Evolutionary conservation across 257 asterid species (phyloP).

Genomic region (Scutellaria barbata): DNA sequence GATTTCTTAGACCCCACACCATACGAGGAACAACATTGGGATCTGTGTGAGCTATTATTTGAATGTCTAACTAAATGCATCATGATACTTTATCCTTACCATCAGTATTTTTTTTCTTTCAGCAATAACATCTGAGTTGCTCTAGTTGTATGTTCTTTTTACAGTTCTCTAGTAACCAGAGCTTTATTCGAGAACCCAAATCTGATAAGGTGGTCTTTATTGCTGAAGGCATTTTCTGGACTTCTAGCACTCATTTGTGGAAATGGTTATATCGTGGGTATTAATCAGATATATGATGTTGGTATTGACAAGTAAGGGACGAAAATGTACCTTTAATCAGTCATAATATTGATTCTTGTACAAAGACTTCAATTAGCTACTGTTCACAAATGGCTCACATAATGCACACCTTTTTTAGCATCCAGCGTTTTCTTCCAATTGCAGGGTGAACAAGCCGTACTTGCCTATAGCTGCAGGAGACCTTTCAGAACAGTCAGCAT

Average conservation of each 20-base stretch:
- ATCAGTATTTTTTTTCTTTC: neutral
- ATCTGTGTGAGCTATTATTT: conserved; percentile 66
- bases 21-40: conserved; percentile 96
- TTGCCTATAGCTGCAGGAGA: conserved; percentile 99
- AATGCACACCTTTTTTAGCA: conserved; percentile 14
- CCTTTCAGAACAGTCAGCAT: conserved; percentile 84
- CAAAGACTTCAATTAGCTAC: too few relatives aligned
- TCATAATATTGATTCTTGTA: neutral
- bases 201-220: conserved; percentile 88
- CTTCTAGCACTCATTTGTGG: conserved; percentile 94
- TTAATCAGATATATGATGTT: conserved; percentile 96
- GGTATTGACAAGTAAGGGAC: conserved; percentile 95
- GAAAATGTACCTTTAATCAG: neutral
- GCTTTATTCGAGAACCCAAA: conserved; percentile 93
- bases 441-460: conserved; percentile 98
- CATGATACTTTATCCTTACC: conserved; percentile 10
- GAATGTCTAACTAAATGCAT: conserved; percentile 13
- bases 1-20: conserved; percentile 97
- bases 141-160: conserved; percentile 29
- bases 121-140: conserved; percentile 7
- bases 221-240: conserved; percentile 82
- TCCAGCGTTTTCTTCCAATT: conserved; percentile 22
- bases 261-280: conserved; percentile 95
- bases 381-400: neutral
- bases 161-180: conserved; percentile 86